Conservation (phyloP, 2,329 filamentous ascomycete genomes). For the Bipolaris cookei region DNA sequence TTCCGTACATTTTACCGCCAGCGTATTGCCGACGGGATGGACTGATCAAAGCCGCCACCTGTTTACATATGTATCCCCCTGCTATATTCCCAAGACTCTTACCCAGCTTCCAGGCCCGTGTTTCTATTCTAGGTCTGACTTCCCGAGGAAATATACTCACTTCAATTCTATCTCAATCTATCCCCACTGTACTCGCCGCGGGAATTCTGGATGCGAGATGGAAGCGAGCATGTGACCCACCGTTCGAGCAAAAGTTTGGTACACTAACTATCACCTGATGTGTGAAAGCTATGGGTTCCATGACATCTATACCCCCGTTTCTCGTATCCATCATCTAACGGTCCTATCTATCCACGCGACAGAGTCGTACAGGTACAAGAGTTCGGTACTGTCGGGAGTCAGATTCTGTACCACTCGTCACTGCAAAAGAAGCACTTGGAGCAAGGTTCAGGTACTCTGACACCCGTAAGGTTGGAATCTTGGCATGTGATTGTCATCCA, state of each 20-base stretch:
- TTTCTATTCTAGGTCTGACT: slow-evolving; percentile 43
- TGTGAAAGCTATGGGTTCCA: slow-evolving; percentile 6
- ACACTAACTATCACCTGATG: slow-evolving; percentile 20
- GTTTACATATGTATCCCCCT: slow-evolving; percentile 22
- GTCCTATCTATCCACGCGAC: slow-evolving; percentile 9
- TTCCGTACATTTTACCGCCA: slow-evolving; percentile 31
- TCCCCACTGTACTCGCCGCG: slow-evolving; percentile 26
- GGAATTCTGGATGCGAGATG: slow-evolving; percentile 14
- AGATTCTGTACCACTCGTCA: slow-evolving; percentile 16
- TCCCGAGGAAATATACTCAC: slow-evolving; percentile 38
- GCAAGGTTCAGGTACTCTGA: slow-evolving; percentile 20
- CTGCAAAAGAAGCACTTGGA: slow-evolving; percentile 16
- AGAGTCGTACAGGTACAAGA: not conserved
- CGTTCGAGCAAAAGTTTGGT: slow-evolving; percentile 11
- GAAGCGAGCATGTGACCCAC: slow-evolving; percentile 23
- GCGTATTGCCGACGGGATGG: slow-evolving; percentile 32
- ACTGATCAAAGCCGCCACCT: slow-evolving; percentile 34
- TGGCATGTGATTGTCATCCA: slow-evolving; percentile 15
- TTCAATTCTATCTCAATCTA: slow-evolving; percentile 42
- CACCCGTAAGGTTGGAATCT: slow-evolving; percentile 25
- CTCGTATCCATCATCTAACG: slow-evolving; percentile 14
- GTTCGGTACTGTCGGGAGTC: slow-evolving; percentile 1
- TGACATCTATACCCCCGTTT: not conserved
- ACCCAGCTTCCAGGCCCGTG: slow-evolving; percentile 28
- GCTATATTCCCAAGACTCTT: slow-evolving; percentile 12